Evolutionary conservation across 805 yeast species (phyloP).

Genomic region (Cyberlindnera mycetangii): DNA sequence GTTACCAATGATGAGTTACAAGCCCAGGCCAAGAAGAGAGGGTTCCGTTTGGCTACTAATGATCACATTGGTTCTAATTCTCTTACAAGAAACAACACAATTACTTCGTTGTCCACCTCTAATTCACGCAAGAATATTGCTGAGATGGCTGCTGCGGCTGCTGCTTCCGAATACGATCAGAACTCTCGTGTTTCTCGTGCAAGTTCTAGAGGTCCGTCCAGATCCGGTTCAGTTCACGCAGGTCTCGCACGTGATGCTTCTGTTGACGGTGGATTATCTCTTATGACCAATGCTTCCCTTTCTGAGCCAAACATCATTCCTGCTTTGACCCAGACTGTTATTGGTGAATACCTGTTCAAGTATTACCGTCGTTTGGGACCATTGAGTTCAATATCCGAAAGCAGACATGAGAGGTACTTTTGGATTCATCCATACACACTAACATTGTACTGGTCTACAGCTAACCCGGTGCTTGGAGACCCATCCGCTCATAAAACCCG

Average conservation of each 20-base stretch:
- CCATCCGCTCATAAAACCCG: conserved; percentile 65
- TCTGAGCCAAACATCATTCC: conserved; percentile 74
- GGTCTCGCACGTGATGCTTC: conserved; percentile 25
- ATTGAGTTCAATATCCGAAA: conserved; percentile 65
- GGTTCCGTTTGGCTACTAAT: conserved; percentile 33
- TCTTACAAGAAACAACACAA: conserved; percentile 22
- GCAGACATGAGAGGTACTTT: conserved; percentile 86
- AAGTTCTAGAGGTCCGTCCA: conserved; percentile 17
- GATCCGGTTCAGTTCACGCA: conserved; percentile 18
- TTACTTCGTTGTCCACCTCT: conserved; percentile 23
- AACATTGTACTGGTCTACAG: conserved; percentile 85
- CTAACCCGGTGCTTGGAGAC: conserved; percentile 72
- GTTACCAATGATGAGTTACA: conserved; percentile 43
- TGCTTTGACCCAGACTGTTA: conserved; percentile 86
- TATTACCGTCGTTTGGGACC: conserved; percentile 79
- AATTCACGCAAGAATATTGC: conserved; percentile 28
- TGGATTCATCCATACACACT: conserved; percentile 96
- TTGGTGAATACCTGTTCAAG: conserved; percentile 87
- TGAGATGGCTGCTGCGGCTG: conserved; percentile 31
- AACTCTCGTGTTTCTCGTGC: conserved; percentile 21
- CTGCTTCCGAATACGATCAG: conserved; percentile 27
- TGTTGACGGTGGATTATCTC: conserved; percentile 34
- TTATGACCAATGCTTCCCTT: conserved; percentile 58
- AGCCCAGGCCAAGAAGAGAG: conserved; percentile 47
- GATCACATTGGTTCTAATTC: conserved; percentile 11